Evolutionary conservation across 2,329 filamentous ascomycete genomes (phyloP), one percentile per base, ranked within the genome.

Genomic region (Neoarthrinium moseri): DNA sequence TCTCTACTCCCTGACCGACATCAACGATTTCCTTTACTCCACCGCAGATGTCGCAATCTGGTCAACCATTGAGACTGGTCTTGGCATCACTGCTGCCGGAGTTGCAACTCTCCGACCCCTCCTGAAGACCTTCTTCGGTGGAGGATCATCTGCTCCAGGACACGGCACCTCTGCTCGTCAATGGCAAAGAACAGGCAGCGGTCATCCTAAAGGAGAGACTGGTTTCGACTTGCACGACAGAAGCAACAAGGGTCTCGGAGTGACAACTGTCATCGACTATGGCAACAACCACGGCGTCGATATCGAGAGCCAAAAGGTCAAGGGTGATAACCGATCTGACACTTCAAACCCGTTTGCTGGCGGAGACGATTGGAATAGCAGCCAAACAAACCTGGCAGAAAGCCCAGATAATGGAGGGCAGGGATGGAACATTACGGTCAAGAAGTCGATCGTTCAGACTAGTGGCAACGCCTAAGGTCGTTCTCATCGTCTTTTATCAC

Each of bases 21-120:
- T 64, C 20, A 50, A 56, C 32, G 71, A 74, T 46, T 73, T 70
- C 48, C 64, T 73, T 8, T 73, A 68, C 60, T 62, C 68, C 29
- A 69, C 67, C 15, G 62, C 68, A 17, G 69, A 71, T 38, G 57
- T 73, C 5, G 69, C 69, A 15, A 68, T 74, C 45, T 74, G 70
- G 70, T 72, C 67, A 2, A 72, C 71, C 17, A 62, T 72, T 29
- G 71, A 74, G 51, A 67, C 66, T 4, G 68, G 68, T 4, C 64
- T 73, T 29, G 70, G 66, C 24, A 69, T 73, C 32, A 65, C 62
- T 1, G 67, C 70, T 6, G 62, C 67, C 5, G 63, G 57, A 1
- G 43, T 68, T 2, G 70, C 70, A 5, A 73, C 70, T 1, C 64
- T 73, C 1, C 58, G 61, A 11, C 68, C 69, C 2, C 65, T 70